Base-by-base conservation (phyloP, 768 basidiomycete genomes). In the Russula sp. region DNA sequence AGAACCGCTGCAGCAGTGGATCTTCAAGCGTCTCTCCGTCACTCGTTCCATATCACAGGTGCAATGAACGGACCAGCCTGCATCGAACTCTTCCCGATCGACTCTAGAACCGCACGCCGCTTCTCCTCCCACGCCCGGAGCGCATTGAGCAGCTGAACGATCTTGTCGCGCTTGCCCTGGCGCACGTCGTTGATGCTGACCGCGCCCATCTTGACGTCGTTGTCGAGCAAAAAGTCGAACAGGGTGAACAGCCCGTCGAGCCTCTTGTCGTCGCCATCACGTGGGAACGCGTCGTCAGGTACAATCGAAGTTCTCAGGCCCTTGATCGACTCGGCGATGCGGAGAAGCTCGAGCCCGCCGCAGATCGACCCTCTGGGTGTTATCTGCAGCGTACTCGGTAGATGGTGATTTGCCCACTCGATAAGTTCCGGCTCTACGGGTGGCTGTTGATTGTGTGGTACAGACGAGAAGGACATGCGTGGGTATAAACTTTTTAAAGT, bases 181-280 rank as follows among this genome's bases (percentile, higher is more conserved):
- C 91, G 80, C 39, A 98, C 80, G 74, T 98, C 96, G 71, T 96
- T 96, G 75, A 97, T 95, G 69, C 90, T 94, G 37, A 98, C 88
- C 64, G 86, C 84, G 9, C 90, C 94, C 79, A 96, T 91, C 75
- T 89, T 88, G 61, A 95, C 86, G 54, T 94, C 94, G 64, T 93
- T 91, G 69, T 95, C 93, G 52, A 98, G 81, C 59, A 97, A 75
- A 75, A 92, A 94, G 75, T 98, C 95, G 75, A 97, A 96, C 59
- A 96, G 76, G 61, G 83, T 80, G 77, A 96, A 94, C 34, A 96
- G 77, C 16, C 94, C 92, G 32, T 93, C 91, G 14, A 96, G 77
- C 67, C 88, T 90, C 67, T 95, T 88, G 70, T 94, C 88, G 64
- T 79, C 78, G 13, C 81, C 74, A 45, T 81, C 82, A 9, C 77